phyloP scores from a whole-genome alignment of 192 early-diverging fungal genomes.

The Phycomyces nitens region DNA sequence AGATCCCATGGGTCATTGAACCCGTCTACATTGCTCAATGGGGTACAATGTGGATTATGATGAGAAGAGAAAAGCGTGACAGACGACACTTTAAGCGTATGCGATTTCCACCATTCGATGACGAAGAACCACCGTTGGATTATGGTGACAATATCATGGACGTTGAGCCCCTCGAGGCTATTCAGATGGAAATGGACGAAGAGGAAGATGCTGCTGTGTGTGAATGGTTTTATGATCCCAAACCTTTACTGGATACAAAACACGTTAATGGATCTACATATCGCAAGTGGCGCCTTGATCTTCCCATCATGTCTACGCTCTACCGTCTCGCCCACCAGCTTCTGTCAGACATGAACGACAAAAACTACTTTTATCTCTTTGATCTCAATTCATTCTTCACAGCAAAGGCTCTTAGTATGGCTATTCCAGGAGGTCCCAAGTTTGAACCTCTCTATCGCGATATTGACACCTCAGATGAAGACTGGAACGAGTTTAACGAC shows the following conservation, averaged over 20 bases:
- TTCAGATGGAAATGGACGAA: slow-evolving; percentile 98
- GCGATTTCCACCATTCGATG: slow-evolving; percentile 97
- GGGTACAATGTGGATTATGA: slow-evolving; percentile 99
- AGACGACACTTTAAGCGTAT: slow-evolving; percentile 98
- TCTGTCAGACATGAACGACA: slow-evolving; percentile 89
- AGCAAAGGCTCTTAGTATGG: slow-evolving; percentile 96
- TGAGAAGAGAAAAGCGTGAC: slow-evolving; percentile 97
- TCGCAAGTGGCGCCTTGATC: slow-evolving; percentile 83
- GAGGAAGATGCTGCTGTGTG: slow-evolving; percentile 89
- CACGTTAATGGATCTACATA: slow-evolving; percentile 86
- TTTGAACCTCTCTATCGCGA: slow-evolving; percentile 98
- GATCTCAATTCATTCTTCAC: slow-evolving; percentile 95
- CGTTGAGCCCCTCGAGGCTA: slow-evolving; percentile 95
- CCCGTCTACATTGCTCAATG: slow-evolving; percentile 98
- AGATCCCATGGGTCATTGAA: slow-evolving; percentile 95
- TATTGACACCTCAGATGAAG: slow-evolving; percentile 93
- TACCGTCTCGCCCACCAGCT: slow-evolving; percentile 90
- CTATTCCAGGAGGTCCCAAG: slow-evolving; percentile 96
- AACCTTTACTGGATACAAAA: slow-evolving; percentile 72
- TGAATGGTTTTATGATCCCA: slow-evolving; percentile 98
- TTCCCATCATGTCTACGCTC: slow-evolving; percentile 93
- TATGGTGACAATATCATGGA: slow-evolving; percentile 98
- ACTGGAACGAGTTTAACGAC: slow-evolving; percentile 99
- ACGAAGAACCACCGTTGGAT: slow-evolving; percentile 98
- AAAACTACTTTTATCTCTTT: slow-evolving; percentile 98